phyloP scores from a whole-genome alignment of 75 land plant species.

The Sequoia sempervirens region DNA sequence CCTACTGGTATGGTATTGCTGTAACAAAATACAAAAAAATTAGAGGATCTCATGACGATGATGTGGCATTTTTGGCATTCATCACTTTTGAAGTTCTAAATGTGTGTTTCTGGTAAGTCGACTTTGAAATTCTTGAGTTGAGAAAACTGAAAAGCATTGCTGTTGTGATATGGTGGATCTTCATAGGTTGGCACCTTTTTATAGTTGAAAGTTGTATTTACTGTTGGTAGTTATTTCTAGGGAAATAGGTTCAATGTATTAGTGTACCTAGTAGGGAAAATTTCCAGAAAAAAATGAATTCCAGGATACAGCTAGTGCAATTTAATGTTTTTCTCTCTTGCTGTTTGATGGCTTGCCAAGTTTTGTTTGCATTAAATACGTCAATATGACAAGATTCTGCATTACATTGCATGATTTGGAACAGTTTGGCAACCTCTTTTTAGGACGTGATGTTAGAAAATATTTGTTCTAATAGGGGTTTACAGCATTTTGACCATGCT shows the following conservation, averaged over 20 bases:
- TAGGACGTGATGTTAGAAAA: background rate
- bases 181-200: background rate
- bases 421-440: background rate
- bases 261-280: background rate
- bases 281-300: background rate
- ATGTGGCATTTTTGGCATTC: background rate
- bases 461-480: background rate
- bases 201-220: background rate
- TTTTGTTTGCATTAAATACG: background rate
- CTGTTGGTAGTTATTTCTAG: background rate
- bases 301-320: background rate
- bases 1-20: background rate
- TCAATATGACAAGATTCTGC: background rate
- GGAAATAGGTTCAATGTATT: background rate
- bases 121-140: background rate
- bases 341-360: background rate
- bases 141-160: background rate
- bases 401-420: background rate
- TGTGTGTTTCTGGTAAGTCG: background rate
- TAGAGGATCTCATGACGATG: background rate
- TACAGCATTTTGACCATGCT: background rate
- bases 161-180: background rate
- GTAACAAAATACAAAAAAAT: background rate
- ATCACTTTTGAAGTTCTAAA: background rate
- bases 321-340: background rate